phyloP scores from a whole-genome alignment of 2,329 filamentous ascomycete species.

The Monilinia laxa region DNA sequence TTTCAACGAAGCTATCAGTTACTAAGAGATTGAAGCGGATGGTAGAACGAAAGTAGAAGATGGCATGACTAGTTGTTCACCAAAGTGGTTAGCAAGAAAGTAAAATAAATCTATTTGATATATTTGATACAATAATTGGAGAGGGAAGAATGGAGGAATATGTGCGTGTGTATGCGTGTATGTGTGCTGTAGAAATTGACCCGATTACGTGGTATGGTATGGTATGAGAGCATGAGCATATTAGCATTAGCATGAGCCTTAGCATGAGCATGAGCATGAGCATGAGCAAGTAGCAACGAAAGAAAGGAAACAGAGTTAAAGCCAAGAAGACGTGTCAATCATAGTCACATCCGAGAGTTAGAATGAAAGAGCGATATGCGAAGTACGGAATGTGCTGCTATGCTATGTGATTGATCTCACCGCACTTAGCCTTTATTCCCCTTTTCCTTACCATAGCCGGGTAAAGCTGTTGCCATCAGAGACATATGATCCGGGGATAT shows the following conservation, averaged over 20 bases:
- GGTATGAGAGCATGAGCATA: conserved; percentile 8
- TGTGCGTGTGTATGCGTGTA: not conserved
- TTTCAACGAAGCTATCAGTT: conserved; percentile 6
- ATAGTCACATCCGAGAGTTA: conserved; percentile 4
- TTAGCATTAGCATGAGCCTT: not conserved
- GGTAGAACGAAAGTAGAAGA: not conserved
- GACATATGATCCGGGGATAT: conserved; percentile 22
- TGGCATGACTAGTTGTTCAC: conserved; percentile 9
- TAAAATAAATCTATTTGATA: not conserved
- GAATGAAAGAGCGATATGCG: not conserved
- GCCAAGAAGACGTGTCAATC: conserved; percentile 20
- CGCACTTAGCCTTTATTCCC: not conserved
- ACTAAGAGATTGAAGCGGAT: not conserved
- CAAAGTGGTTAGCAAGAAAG: conserved; percentile 3
- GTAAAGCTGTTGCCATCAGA: conserved; percentile 17
- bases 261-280: not conserved
- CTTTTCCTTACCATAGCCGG: conserved; percentile 8
- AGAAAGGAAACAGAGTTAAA: not conserved
- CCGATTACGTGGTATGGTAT: conserved; percentile 18
- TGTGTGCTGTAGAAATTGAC: not conserved
- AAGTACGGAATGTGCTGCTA: not conserved
- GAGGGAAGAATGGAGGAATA: not conserved
- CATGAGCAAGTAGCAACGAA: not conserved
- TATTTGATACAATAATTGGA: not conserved
- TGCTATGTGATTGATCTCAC: conserved; percentile 21